These are phyloP conservation scores for Leptomonas pyrrhocoris DNA, from an alignment of 208 protist genomes.

Conservation along the genomic window DNA sequence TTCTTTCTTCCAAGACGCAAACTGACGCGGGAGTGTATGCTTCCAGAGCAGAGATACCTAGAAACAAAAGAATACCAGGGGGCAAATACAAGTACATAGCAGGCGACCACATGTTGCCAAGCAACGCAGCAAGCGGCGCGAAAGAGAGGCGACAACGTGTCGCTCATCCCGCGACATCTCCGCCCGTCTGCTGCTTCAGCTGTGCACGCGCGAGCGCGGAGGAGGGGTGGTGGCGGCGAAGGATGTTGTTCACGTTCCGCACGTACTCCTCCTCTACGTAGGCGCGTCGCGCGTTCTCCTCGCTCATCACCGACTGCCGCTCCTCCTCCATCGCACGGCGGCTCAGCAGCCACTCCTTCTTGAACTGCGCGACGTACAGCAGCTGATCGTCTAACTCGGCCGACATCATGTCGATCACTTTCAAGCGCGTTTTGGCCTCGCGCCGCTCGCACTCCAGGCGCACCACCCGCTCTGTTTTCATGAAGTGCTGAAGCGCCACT, in stretches of 20 bases:
- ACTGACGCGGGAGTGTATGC: no score
- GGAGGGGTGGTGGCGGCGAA: slow-evolving; percentile 32
- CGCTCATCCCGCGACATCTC: neutral
- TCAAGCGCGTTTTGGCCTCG: slow-evolving; percentile 76
- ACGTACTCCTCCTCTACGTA: slow-evolving; percentile 42
- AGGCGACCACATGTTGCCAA: no score
- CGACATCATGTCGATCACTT: slow-evolving; percentile 70
- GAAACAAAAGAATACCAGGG: no score
- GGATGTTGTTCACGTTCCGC: slow-evolving; percentile 24
- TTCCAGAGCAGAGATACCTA: no score
- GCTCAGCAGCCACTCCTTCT: slow-evolving; percentile 85
- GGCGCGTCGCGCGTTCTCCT: slow-evolving; percentile 33
- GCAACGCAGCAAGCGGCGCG: neutral
- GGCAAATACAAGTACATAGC: no score
- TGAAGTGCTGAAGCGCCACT: slow-evolving; percentile 55
- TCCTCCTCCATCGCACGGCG: slow-evolving; percentile 56
- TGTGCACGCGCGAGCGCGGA: slow-evolving; percentile 1
- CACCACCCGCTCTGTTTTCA: slow-evolving; percentile 79
- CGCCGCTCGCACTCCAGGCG: slow-evolving; percentile 79
- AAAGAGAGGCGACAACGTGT: slow-evolving; percentile 2
- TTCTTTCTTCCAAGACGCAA: no score
- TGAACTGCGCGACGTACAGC: slow-evolving; percentile 79
- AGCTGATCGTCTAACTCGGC: slow-evolving; percentile 78
- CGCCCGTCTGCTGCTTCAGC: slow-evolving; percentile 2
- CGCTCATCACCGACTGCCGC: slow-evolving; percentile 55